Evolutionary conservation across 768 basidiomycete genomes (phyloP), one percentile per base, ranked within the genome.

Genomic region (Trametes cinnabarina): DNA sequence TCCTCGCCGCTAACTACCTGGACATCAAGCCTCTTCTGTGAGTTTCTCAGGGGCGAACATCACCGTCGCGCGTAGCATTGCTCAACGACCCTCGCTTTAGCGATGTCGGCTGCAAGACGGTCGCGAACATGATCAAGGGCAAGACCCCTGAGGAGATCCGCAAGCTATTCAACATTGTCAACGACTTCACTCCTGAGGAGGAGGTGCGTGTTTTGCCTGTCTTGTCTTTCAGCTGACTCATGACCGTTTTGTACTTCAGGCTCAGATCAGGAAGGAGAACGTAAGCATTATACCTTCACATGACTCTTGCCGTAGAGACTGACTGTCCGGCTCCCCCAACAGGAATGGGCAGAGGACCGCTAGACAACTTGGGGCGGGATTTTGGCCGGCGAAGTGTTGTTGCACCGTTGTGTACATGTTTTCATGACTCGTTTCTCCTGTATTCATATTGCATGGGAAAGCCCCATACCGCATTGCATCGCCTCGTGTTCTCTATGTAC

Each of bases 41-140:
- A 65, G 91, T 79, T 25, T 30, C 9, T 22, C 32, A 58, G 47
- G 17, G 26, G 26, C 49, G n/a, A 32, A 25, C 60, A 53, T 23
- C 64, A 37, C 32, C 35, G 11, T 47, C 42, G 7, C 19, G 14
- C 20, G 10, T 25, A 55, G 22, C 30, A 6, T 46, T 67, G 17
- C 50, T 17, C 47, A 58, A 44, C n/a, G 37, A 30, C 26, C 34
- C 28, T 2, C 26, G 35, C 64, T n/a, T n/a, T n/a, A 96, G 94
- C 64, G 95, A 97, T 69, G 93, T 97, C 58, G 95, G 95, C 1
- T 97, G 95, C 84, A 96, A 97, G 81, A 97, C 94, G 3, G 95
- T 97, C 4, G 97, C 97, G 14, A 98, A 98, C 82, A 99, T 98
- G 97, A 98, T 99, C 83, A 98, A 99, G 79, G 97, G 97, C 32